Evolutionary conservation across 352 stramenopile genomes (phyloP).

Genomic region (Blastocystis sp.): DNA sequence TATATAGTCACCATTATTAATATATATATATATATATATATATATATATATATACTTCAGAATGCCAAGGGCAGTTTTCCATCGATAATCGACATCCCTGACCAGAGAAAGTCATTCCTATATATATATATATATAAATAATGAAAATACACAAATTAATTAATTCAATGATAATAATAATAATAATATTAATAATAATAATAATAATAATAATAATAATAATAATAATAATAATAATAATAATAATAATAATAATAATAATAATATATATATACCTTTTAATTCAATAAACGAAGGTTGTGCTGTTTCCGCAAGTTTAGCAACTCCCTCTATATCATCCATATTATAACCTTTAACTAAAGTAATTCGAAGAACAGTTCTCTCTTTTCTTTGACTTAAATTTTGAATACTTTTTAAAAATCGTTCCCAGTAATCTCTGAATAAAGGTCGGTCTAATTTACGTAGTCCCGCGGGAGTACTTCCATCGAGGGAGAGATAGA

Average conservation of each 20-base stretch:
- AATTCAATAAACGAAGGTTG: conserved; percentile 76
- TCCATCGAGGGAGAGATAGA: conserved; percentile 94
- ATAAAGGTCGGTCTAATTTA: conserved; percentile 77
- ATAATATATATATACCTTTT: no score
- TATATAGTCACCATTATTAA: not conserved
- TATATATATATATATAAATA: no score
- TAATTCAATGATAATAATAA: no score
- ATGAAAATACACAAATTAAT: no score
- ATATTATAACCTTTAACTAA: conserved; percentile 94
- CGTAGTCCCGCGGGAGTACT: conserved; percentile 79
- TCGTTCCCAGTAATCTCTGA: conserved; percentile 87
- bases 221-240: no score
- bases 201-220: no score
- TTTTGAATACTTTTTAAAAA: conserved; percentile 67
- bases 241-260: no score
- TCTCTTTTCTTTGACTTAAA: conserved; percentile 69
- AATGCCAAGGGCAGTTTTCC: conserved; percentile 87
- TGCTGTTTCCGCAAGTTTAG: conserved; percentile 49
- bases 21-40: conserved; percentile 57
- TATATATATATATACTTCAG: conserved; percentile 64
- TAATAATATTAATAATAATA: no score
- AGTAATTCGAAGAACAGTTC: conserved; percentile 84
- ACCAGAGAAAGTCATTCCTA: conserved; percentile 88
- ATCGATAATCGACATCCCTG: conserved; percentile 89
- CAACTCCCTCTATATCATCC: conserved; percentile 40